Evolutionary conservation across 805 yeast species (phyloP).

Genomic region (Starmerella vaccinii): DNA sequence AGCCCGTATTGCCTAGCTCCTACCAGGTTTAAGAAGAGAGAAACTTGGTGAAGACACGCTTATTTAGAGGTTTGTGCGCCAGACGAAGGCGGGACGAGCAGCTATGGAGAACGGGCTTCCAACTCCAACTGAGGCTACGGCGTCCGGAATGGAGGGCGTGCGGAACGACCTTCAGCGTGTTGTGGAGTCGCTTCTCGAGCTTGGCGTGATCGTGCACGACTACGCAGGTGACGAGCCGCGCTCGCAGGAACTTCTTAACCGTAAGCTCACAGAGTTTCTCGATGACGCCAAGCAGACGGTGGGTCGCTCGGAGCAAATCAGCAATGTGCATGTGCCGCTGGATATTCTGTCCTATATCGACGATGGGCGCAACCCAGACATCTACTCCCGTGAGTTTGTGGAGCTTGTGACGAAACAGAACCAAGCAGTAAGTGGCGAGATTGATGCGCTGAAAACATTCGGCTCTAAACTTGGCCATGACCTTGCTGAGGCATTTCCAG

Average conservation of each 20-base stretch:
- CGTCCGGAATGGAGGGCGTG: constrained; percentile 20
- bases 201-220: constrained; percentile 88
- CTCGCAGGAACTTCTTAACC: constrained; percentile 49
- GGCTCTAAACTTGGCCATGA: constrained; percentile 58
- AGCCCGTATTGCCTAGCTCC: no score
- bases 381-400: constrained; percentile 90
- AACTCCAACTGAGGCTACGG: constrained; percentile 20
- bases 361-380: constrained; percentile 94
- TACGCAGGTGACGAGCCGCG: constrained; percentile 73
- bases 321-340: constrained; percentile 39
- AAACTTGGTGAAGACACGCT: no score
- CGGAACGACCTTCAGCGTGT: constrained; percentile 40
- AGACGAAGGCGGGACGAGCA: background rate
- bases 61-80: no score
- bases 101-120: constrained; percentile 20
- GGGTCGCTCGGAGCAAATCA: constrained; percentile 15
- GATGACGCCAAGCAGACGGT: constrained; percentile 20
- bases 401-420: constrained; percentile 87
- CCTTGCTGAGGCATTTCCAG: constrained; percentile 70
- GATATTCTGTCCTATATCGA: constrained; percentile 89
- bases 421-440: constrained; percentile 77
- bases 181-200: constrained; percentile 73
- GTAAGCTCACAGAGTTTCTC: constrained; percentile 19
- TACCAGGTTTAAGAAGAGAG: background rate
- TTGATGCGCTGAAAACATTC: constrained; percentile 53